These are phyloP conservation scores for Paramecium caudatum DNA, from an alignment of 73 alveolate species.

Conservation along the genomic window DNA sequence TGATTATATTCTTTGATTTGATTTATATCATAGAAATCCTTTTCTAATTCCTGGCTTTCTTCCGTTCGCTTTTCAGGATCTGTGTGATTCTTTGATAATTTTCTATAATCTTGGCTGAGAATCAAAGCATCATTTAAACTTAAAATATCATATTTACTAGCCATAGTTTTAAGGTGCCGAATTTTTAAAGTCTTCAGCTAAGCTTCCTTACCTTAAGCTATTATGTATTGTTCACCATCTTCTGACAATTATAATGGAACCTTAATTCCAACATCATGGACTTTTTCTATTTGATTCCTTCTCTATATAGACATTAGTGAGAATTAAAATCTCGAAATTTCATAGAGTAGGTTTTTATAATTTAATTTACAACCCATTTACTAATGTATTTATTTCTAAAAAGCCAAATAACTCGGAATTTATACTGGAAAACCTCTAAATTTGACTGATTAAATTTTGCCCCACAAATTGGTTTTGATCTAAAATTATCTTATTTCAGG, in stretches of 20 bases:
- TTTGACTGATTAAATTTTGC: not conserved
- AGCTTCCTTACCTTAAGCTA: not conserved
- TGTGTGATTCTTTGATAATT: not conserved
- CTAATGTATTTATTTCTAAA: not conserved
- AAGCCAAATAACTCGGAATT: not conserved
- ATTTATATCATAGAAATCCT: not conserved
- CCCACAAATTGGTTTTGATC: not conserved
- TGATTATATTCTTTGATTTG: not conserved
- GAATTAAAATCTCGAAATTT: not conserved
- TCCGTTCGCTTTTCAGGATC: not conserved
- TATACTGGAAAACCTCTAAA: not conserved
- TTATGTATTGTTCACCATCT: not conserved
- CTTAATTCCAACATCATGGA: not conserved
- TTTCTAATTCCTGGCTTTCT: not conserved
- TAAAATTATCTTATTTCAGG: not conserved
- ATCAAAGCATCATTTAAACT: not conserved
- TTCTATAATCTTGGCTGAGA: not conserved
- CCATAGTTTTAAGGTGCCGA: not conserved
- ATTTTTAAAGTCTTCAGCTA: not conserved
- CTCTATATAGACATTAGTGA: not conserved
- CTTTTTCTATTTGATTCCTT: not conserved
- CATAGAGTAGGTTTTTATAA: not conserved
- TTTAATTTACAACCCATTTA: not conserved
- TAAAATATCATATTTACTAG: not conserved
- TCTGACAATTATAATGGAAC: not conserved